Evolutionary conservation across 2,329 filamentous ascomycete species (phyloP).

Genomic region (Tolypocladium endophyticum): DNA sequence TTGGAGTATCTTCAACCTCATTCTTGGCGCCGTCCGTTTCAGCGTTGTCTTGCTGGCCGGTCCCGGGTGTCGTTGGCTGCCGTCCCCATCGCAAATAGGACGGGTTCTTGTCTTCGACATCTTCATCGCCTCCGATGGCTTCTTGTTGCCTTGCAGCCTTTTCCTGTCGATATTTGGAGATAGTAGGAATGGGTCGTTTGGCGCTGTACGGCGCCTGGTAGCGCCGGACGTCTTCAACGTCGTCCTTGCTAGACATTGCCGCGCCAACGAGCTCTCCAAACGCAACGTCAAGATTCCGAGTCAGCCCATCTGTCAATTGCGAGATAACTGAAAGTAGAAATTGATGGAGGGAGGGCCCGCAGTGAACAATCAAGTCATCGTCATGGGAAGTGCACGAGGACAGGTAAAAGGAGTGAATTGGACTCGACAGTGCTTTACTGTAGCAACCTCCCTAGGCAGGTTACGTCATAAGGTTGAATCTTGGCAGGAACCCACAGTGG

Average conservation of each 20-base stretch:
- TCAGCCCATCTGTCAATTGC: not conserved
- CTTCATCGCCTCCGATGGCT: slow-evolving; percentile 20
- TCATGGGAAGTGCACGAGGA: not conserved
- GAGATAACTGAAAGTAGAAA: not conserved
- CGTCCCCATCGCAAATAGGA: not conserved
- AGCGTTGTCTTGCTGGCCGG: slow-evolving; percentile 4
- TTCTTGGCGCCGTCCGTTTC: slow-evolving; percentile 7
- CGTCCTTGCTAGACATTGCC: slow-evolving; percentile 24
- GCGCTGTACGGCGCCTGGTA: slow-evolving; percentile 31
- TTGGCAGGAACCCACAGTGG: not conserved
- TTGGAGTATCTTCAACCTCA: slow-evolving; percentile 9
- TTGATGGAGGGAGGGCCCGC: not conserved
- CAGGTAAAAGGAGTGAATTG: not conserved
- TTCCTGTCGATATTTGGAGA: slow-evolving; percentile 37
- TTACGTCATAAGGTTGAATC: not conserved
- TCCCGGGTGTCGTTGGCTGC: not conserved
- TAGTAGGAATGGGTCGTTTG: slow-evolving; percentile 34
- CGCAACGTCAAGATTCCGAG: not conserved
- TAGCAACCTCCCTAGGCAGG: too few relatives aligned
- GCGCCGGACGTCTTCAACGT: slow-evolving; percentile 25
- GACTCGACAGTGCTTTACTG: not conserved
- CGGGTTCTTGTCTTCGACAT: slow-evolving; percentile 1
- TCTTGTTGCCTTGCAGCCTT: slow-evolving; percentile 31
- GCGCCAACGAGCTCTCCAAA: not conserved
- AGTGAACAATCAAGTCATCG: not conserved